Conservation (phyloP, 2,329 filamentous ascomycete species). For the Neopestalotiopsis sp. region DNA sequence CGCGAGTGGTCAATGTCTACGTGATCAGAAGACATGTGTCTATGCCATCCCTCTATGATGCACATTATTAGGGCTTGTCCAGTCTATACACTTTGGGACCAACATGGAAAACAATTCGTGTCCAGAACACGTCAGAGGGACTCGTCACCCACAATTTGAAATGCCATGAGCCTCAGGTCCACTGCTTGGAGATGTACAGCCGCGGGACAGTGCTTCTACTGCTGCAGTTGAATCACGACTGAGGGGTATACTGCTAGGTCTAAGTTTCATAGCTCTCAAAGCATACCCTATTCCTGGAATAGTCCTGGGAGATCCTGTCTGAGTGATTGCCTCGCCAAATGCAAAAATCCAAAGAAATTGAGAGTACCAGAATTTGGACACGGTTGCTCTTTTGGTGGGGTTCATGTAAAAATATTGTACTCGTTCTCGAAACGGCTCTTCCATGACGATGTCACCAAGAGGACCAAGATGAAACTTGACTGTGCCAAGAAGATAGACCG, state of each 20-base stretch:
- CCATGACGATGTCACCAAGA: neutral
- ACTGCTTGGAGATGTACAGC: constrained; percentile 6
- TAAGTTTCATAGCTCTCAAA: neutral
- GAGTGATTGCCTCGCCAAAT: constrained; percentile 7
- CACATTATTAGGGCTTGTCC: neutral
- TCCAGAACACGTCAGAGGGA: neutral
- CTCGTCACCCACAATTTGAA: neutral
- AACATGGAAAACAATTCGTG: neutral
- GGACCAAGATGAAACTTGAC: neutral
- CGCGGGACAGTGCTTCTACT: neutral
- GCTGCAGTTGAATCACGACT: neutral
- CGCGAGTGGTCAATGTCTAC: neutral
- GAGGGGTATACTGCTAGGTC: neutral
- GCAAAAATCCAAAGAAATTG: constrained; percentile 8
- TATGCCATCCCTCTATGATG: neutral
- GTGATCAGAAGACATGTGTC: neutral
- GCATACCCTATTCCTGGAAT: neutral
- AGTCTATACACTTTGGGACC: too few species aligned
- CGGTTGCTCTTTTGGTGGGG: neutral
- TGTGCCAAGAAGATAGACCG: neutral
- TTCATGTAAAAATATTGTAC: neutral
- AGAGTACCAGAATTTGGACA: neutral
- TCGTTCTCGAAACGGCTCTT: neutral
- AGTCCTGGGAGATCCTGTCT: neutral
- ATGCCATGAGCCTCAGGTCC: constrained; percentile 2